These are phyloP conservation scores for Helianthus annuus DNA, from an alignment of 129 eudicot species.

Conservation along the genomic window DNA sequence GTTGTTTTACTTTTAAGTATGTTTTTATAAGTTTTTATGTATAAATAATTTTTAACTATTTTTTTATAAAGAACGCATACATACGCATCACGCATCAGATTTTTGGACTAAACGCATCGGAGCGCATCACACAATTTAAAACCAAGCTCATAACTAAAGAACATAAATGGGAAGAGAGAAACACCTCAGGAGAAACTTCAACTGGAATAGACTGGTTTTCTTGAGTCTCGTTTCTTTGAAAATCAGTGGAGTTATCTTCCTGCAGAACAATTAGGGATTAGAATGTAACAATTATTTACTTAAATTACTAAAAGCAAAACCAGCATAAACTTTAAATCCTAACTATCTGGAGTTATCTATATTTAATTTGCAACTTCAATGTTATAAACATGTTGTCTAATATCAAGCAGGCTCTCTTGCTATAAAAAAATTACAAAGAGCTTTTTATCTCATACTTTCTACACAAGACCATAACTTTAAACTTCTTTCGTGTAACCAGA, in stretches of 20 bases:
- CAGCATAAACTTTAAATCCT: neutral
- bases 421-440: neutral
- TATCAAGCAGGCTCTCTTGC: neutral
- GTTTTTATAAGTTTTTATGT: no score
- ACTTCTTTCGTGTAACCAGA: neutral
- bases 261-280: slow-evolving; percentile 31
- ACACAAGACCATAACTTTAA: neutral
- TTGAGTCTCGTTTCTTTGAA: slow-evolving; percentile 43
- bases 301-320: neutral
- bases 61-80: no score
- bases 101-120: no score
- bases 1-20: no score
- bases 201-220: slow-evolving; percentile 43
- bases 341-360: no score
- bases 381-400: neutral
- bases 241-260: slow-evolving; percentile 47
- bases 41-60: no score
- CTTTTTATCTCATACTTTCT: neutral
- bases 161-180: neutral
- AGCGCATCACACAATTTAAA: no score
- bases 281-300: neutral
- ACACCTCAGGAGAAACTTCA: slow-evolving; percentile 53
- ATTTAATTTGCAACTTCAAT: neutral
- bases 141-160: no score
- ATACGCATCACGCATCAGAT: no score